Conservation (phyloP, 2,329 filamentous ascomycete species). For the Botrytis hyacinthi region DNA sequence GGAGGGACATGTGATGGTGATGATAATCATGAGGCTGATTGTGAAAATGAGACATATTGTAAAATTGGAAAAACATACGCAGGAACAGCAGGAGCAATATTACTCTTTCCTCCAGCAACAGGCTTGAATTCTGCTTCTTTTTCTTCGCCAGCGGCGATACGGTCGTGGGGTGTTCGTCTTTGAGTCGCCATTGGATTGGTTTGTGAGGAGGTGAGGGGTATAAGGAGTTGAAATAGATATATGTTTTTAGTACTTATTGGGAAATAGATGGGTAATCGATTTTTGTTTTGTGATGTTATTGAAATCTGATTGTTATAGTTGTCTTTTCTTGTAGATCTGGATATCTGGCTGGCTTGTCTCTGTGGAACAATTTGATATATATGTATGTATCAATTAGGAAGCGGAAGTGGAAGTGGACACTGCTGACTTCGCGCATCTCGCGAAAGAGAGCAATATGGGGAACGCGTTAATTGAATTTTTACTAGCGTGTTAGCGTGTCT, state of each 20-base stretch:
- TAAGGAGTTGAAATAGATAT: neutral
- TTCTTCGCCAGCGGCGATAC: conserved; percentile 49
- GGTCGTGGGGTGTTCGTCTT: conserved; percentile 54
- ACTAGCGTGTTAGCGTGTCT: conserved; percentile 8
- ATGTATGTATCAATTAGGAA: neutral
- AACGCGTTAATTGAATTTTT: conserved; percentile 18
- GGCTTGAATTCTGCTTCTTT: conserved; percentile 51
- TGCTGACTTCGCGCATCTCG: conserved; percentile 23
- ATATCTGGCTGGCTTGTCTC: neutral
- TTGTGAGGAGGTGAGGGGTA: conserved; percentile 4
- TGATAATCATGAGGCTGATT: neutral
- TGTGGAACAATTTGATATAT: neutral
- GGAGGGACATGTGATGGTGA: neutral
- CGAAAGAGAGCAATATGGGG: conserved; percentile 2
- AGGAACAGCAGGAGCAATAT: conserved; percentile 80
- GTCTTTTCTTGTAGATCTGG: neutral
- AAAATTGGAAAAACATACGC: conserved; percentile 48
- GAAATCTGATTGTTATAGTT: neutral
- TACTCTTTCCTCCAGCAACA: conserved; percentile 56
- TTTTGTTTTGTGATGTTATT: neutral
- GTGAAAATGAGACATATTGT: neutral
- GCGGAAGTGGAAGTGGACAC: neutral
- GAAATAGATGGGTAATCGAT: neutral
- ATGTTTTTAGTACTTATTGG: conserved; percentile 1
- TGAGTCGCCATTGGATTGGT: conserved; percentile 62